Percentiles rank a stretch among this genome's conserved stretches.
Evolutionary conservation across 139 green algal genomes (phyloP).

Genomic region (Coccomyxa sp.): DNA sequence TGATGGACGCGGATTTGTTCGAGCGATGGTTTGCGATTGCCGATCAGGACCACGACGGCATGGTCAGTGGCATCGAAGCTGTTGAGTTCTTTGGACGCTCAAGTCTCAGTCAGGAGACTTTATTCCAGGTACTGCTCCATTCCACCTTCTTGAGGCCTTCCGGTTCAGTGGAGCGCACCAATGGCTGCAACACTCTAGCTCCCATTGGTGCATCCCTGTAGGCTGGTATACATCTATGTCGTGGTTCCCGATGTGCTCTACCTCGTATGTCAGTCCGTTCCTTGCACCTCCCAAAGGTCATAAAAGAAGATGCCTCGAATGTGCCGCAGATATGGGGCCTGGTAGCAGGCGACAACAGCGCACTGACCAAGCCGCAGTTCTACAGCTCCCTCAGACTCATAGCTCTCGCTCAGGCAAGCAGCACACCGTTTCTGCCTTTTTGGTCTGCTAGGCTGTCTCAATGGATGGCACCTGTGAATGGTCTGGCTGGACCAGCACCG

Average conservation of each 20-base stretch:
- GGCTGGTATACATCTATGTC: neutral
- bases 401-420: constrained; percentile 71
- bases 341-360: constrained; percentile 57
- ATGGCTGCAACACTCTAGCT: neutral
- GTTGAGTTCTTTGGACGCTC: constrained; percentile 78
- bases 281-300: neutral
- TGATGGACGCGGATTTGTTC: constrained; percentile 26
- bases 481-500: neutral
- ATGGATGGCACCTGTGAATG: too few relatives aligned
- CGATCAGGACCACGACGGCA: constrained; percentile 58
- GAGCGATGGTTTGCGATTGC: constrained; percentile 66
- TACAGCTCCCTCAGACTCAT: constrained; percentile 74
- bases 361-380: constrained; percentile 76
- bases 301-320: neutral
- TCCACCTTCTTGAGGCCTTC: neutral
- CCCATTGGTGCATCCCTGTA: neutral
- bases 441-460: too few relatives aligned
- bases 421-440: too few relatives aligned
- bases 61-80: constrained; percentile 66
- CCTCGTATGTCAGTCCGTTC: neutral
- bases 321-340: constrained; percentile 75
- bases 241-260: neutral
- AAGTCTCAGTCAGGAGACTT: constrained; percentile 53
- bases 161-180: neutral
- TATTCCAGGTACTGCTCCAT: constrained; percentile 60